phyloP scores from a whole-genome alignment of 2,329 filamentous ascomycete species.

The Ophiostoma tasmaniense region DNA sequence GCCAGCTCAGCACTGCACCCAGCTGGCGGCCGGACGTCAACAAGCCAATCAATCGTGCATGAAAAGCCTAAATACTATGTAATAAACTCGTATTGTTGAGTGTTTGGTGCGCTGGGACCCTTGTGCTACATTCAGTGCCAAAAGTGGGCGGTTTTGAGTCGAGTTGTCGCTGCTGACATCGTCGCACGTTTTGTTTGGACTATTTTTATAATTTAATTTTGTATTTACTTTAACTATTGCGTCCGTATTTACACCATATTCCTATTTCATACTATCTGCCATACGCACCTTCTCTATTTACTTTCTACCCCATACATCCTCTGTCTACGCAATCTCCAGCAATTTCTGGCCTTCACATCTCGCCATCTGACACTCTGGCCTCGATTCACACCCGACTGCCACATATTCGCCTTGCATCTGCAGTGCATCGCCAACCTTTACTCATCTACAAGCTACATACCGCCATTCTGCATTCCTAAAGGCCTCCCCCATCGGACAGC shows the following conservation, averaged over 20 bases:
- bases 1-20: background rate
- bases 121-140: background rate
- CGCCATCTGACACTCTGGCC: background rate
- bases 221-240: background rate
- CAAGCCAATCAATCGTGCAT: conserved; percentile 15
- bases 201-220: conserved; percentile 5
- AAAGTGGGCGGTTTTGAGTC: background rate
- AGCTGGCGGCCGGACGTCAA: conserved; percentile 6
- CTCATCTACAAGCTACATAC: background rate
- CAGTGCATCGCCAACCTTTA: background rate
- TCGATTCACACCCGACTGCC: background rate
- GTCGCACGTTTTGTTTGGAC: background rate
- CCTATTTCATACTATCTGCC: background rate
- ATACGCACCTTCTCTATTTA: background rate
- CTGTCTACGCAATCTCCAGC: background rate
- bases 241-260: background rate
- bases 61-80: background rate
- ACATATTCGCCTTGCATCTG: background rate
- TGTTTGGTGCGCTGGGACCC: background rate
- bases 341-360: background rate
- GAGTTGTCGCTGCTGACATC: background rate
- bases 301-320: background rate
- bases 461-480: background rate
- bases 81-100: background rate
- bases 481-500: background rate